Evolutionary conservation across 768 basidiomycete genomes (phyloP).

Genomic region (Cyclocybe cylindracea): DNA sequence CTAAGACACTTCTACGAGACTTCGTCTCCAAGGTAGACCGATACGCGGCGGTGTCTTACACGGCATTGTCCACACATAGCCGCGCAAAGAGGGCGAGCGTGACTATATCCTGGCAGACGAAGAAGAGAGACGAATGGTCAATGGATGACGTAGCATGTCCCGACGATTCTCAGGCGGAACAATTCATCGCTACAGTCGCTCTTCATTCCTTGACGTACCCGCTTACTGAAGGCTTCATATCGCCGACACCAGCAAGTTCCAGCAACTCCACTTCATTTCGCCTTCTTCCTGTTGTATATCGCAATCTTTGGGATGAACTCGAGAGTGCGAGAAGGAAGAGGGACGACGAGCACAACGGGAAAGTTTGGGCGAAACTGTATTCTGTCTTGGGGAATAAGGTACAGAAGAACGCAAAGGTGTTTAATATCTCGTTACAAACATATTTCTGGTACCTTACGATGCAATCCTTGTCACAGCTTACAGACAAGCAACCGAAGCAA

Average conservation of each 20-base stretch:
- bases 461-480: conserved; percentile 4
- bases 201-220: conserved; percentile 78
- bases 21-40: conserved; percentile 67
- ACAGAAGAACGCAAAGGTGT: conserved; percentile 43
- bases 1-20: conserved; percentile 72
- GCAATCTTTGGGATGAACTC: conserved; percentile 92
- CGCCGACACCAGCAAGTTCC: conserved; percentile 44
- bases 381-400: conserved; percentile 65
- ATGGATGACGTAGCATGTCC: conserved; percentile 89
- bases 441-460: not conserved
- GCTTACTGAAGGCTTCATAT: conserved; percentile 60
- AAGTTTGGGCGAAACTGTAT: conserved; percentile 69
- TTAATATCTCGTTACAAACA: not conserved
- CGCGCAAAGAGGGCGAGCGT: conserved; percentile 75
- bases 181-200: conserved; percentile 87
- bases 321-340: conserved; percentile 60
- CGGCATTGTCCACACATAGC: conserved; percentile 63
- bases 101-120: conserved; percentile 72
- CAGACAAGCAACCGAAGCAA: conserved; percentile 17
- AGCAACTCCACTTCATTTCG: conserved; percentile 69
- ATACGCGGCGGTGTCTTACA: conserved; percentile 75
- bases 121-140: conserved; percentile 60
- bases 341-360: conserved; percentile 66
- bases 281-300: conserved; percentile 76
- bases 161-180: conserved; percentile 78